A percentile compares a stretch with the other conserved stretches of the same genome.
Conservation (phyloP, 1,284 basidiomycete genomes). For the Cystobasidium slooffiae region DNA sequence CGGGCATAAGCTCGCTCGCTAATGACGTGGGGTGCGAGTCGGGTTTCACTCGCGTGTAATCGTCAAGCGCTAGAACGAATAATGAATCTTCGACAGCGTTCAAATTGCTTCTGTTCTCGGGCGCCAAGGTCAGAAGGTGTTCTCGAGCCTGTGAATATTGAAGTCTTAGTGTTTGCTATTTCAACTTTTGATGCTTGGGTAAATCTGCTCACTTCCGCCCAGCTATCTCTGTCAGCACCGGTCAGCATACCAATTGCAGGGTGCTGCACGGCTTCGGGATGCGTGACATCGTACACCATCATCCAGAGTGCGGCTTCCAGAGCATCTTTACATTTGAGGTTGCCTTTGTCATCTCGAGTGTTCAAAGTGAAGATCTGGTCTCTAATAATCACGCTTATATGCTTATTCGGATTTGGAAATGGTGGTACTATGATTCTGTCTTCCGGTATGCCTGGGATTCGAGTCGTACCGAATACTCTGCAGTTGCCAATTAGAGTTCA, state of each 20-base stretch:
- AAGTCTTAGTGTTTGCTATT: too few species aligned
- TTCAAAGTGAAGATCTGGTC: conserved; percentile 82
- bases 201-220: conserved; percentile 69
- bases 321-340: conserved; percentile 59
- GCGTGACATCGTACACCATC: conserved; percentile 72
- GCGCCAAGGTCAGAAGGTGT: conserved; percentile 70
- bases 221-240: conserved; percentile 78
- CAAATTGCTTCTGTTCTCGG: conserved; percentile 67
- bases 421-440: conserved; percentile 51
- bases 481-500: not conserved
- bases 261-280: conserved; percentile 59
- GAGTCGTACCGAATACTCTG: conserved; percentile 75
- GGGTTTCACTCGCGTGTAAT: conserved; percentile 60
- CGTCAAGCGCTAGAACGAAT: conserved; percentile 69
- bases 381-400: conserved; percentile 73
- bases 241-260: conserved; percentile 70
- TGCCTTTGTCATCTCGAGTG: conserved; percentile 63
- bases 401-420: conserved; percentile 62
- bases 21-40: conserved; percentile 34
- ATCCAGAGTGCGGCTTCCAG: conserved; percentile 71
- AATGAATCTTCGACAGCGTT: conserved; percentile 73
- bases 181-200: not conserved
- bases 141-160: conserved; percentile 66
- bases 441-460: conserved; percentile 65
- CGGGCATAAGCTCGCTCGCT: conserved; percentile 53